Evolutionary conservation across 2,329 filamentous ascomycete genomes (phyloP).

Genomic region (Fusarium euwallaceae): DNA sequence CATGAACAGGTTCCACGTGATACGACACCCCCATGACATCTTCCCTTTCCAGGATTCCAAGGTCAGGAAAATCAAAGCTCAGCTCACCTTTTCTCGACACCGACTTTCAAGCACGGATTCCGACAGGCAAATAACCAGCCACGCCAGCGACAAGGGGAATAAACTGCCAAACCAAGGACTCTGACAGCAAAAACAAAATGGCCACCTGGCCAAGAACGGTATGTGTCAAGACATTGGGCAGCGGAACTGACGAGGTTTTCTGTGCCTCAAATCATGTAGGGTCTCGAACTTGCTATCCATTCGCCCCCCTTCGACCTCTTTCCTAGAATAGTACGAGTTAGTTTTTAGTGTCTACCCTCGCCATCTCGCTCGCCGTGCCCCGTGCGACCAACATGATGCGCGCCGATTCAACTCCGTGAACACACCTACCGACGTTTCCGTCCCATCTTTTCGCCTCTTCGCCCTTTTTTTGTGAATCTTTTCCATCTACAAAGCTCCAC

Average conservation of each 20-base stretch:
- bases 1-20: conserved; percentile 37
- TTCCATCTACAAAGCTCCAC: conserved; percentile 16
- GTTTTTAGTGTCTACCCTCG: conserved; percentile 20
- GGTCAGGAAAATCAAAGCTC: conserved; percentile 27
- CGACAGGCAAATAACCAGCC: conserved; percentile 19
- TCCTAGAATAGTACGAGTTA: conserved; percentile 28
- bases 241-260: conserved; percentile 34
- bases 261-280: conserved; percentile 21
- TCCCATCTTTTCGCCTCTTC: not conserved
- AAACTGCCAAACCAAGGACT: conserved; percentile 10
- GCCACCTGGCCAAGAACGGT: conserved; percentile 19
- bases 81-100: conserved; percentile 31
- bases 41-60: conserved; percentile 20
- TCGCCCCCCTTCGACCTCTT: conserved; percentile 3
- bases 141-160: conserved; percentile 13
- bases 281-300: conserved; percentile 2
- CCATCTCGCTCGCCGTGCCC: conserved; percentile 16
- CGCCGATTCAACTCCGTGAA: conserved; percentile 28
- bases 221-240: conserved; percentile 33
- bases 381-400: conserved; percentile 16
- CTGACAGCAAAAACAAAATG: not conserved
- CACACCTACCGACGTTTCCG: conserved; percentile 9
- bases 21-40: conserved; percentile 21
- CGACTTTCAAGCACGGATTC: conserved; percentile 38
- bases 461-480: conserved; percentile 15